phyloP scores from a whole-genome alignment of 768 basidiomycete genomes.

The Pholiota microspora region DNA sequence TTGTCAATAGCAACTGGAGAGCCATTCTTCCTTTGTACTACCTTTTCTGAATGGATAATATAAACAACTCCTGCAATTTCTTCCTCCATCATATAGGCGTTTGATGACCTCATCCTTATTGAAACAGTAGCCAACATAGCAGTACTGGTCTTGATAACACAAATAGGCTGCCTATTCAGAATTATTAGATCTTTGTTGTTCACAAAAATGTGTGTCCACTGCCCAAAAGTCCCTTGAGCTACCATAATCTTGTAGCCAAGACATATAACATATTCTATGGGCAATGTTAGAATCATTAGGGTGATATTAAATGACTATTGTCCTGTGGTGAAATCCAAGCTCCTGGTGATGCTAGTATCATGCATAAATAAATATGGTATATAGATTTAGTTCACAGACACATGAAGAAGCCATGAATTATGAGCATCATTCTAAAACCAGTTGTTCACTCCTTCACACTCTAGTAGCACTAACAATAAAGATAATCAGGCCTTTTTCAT shows the following conservation, averaged over 20 bases:
- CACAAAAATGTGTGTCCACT: neutral
- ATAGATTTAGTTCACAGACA: neutral
- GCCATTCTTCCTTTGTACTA: neutral
- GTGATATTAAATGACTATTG: neutral
- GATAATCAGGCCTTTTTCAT: neutral
- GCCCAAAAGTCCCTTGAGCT: neutral
- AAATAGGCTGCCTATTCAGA: neutral
- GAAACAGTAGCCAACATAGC: neutral
- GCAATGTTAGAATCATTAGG: neutral
- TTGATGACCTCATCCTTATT: neutral
- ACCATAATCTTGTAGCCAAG: neutral
- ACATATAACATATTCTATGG: neutral
- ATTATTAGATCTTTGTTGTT: neutral
- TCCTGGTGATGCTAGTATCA: neutral
- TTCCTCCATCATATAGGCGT: neutral
- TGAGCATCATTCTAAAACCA: neutral
- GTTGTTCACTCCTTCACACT: neutral
- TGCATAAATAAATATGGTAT: neutral
- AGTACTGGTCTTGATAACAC: constrained; percentile 2
- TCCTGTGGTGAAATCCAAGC: neutral
- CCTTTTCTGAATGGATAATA: neutral
- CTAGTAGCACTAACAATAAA: neutral
- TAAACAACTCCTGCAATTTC: neutral
- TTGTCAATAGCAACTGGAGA: neutral
- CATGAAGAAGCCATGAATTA: neutral